Conservation (phyloP, 2,329 filamentous ascomycete genomes). For the Cladosporium sp. region DNA sequence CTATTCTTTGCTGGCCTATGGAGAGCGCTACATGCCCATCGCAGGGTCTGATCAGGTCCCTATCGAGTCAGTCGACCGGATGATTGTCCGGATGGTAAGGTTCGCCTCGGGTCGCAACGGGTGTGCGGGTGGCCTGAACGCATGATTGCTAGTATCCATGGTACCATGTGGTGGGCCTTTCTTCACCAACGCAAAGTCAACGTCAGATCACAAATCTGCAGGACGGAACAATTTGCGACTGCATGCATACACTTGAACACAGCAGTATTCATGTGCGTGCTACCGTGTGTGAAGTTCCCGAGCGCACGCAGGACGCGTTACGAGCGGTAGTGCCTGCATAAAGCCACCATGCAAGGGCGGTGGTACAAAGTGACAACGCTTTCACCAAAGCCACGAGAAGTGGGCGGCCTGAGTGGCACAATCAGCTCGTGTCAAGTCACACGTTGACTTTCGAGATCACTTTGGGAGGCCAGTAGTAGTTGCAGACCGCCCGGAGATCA, state of each 20-base stretch:
- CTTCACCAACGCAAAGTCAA: neutral
- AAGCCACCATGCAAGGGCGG: slow-evolving; percentile 25
- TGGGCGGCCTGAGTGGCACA: slow-evolving; percentile 17
- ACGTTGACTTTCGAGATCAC: neutral
- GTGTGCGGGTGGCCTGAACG: neutral
- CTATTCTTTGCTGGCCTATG: slow-evolving; percentile 19
- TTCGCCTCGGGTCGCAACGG: slow-evolving; percentile 17
- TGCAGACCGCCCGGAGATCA: slow-evolving; percentile 14
- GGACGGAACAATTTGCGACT: neutral
- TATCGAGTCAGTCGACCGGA: slow-evolving; percentile 7
- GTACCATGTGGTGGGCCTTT: neutral
- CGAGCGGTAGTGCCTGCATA: slow-evolving; percentile 28
- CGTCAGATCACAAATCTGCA: neutral
- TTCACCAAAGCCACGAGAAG: slow-evolving; percentile 29
- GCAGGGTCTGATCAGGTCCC: neutral
- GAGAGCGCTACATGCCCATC: neutral
- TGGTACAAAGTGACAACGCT: slow-evolving; percentile 19
- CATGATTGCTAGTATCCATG: neutral
- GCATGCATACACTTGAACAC: neutral
- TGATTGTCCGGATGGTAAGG: slow-evolving; percentile 1
- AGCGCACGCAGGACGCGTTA: slow-evolving; percentile 14
- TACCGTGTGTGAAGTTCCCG: neutral
- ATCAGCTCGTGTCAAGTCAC: slow-evolving; percentile 11
- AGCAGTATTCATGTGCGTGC: slow-evolving; percentile 3
- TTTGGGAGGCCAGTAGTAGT: neutral